Conservation (phyloP, 257 asterid species). For the Przewalskia tangutica region DNA sequence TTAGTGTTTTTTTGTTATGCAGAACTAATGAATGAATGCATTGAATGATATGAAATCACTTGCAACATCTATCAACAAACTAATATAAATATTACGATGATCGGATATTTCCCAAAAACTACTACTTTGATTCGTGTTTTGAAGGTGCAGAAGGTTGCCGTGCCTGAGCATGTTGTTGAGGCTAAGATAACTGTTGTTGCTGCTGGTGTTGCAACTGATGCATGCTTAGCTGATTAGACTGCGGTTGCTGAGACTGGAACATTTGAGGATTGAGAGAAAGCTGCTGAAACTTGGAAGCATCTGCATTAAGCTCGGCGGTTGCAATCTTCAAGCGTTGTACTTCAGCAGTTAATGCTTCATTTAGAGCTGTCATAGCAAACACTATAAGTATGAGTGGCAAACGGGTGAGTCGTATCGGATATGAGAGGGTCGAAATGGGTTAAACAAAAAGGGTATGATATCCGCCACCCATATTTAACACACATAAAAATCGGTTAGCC, state of each 20-base stretch:
- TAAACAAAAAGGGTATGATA: no score
- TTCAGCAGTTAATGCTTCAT: constrained; percentile 47
- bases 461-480: no score
- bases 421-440: no score
- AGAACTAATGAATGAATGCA: constrained; percentile 31
- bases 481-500: no score
- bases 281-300: constrained; percentile 42
- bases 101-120: constrained; percentile 1
- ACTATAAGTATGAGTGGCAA: background rate
- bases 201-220: constrained; percentile 31
- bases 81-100: background rate
- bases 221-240: constrained; percentile 21
- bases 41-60: background rate
- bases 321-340: constrained; percentile 54
- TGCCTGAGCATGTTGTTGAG: constrained; percentile 7
- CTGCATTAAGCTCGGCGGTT: constrained; percentile 32
- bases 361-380: constrained; percentile 34
- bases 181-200: constrained; percentile 8
- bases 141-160: constrained; percentile 21
- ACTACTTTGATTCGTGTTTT: constrained; percentile 26
- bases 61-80: background rate
- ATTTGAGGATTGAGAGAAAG: constrained; percentile 37
- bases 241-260: constrained; percentile 37
- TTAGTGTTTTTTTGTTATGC: background rate
- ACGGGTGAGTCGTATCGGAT: no score